Conservation (phyloP, 2,329 filamentous ascomycete genomes). For the Cryphonectria nitschkei region DNA sequence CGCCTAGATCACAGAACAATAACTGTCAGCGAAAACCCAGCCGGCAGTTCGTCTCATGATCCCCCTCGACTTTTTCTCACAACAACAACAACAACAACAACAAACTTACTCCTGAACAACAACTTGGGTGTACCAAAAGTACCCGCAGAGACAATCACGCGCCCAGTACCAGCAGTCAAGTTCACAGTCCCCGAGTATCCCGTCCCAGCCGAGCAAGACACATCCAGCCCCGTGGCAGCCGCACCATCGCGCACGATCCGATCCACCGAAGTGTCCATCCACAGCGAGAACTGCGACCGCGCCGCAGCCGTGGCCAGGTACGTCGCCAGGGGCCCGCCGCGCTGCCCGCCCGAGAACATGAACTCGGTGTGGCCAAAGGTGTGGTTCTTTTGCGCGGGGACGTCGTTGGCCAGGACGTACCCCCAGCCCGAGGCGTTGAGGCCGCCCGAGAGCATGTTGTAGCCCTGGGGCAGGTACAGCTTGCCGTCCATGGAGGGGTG, state of each 20-base stretch:
- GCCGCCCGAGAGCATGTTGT: slow-evolving; percentile 63
- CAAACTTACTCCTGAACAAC: slow-evolving; percentile 59
- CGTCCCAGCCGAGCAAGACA: slow-evolving; percentile 57
- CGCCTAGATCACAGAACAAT: slow-evolving; percentile 35
- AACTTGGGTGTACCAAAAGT: slow-evolving; percentile 72
- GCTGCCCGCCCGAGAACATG: slow-evolving; percentile 69
- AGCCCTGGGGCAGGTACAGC: slow-evolving; percentile 69
- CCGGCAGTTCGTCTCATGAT: not conserved
- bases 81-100: not conserved
- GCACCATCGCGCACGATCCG: slow-evolving; percentile 67
- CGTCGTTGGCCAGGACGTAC: slow-evolving; percentile 57
- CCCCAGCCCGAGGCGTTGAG: slow-evolving; percentile 65
- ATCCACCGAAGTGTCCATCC: slow-evolving; percentile 68
- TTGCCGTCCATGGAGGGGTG: slow-evolving; percentile 68
- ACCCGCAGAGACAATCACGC: slow-evolving; percentile 70
- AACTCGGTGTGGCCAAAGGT: slow-evolving; percentile 67
- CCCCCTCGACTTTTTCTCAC: not conserved
- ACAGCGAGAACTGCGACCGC: slow-evolving; percentile 67
- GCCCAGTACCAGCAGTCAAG: slow-evolving; percentile 60
- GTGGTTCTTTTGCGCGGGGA: slow-evolving; percentile 66
- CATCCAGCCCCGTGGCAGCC: slow-evolving; percentile 68
- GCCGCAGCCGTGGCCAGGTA: slow-evolving; percentile 67
- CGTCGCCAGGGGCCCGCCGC: slow-evolving; percentile 71
- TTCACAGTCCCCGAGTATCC: slow-evolving; percentile 64
- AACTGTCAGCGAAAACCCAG: slow-evolving; percentile 22